Conservation (phyloP, 2,329 filamentous ascomycete species). For the Aspergillus piperis region DNA sequence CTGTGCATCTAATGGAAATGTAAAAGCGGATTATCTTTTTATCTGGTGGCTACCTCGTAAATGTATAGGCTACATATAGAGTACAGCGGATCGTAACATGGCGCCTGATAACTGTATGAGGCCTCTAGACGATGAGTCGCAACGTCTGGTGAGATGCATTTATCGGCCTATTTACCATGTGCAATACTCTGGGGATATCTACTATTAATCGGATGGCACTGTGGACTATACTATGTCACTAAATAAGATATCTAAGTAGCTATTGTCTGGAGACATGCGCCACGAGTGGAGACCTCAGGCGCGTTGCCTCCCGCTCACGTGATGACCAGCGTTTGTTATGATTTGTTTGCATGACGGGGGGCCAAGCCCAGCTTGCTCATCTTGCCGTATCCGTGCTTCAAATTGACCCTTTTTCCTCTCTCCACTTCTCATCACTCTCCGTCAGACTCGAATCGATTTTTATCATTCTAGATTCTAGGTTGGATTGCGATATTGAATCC, state of each 20-base stretch:
- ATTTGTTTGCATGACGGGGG: not conserved
- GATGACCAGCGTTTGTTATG: not conserved
- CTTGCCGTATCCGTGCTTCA: not conserved
- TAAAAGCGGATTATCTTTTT: not conserved
- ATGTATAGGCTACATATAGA: not conserved
- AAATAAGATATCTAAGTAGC: too few species aligned
- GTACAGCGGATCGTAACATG: not conserved
- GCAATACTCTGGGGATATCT: too few species aligned
- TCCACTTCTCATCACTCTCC: not conserved
- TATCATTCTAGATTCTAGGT: not conserved
- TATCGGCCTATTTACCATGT: too few species aligned
- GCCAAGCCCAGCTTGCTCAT: not conserved
- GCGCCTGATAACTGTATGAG: too few species aligned
- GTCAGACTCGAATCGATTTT: not conserved
- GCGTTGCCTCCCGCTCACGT: not conserved
- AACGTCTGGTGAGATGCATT: too few species aligned
- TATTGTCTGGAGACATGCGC: not conserved
- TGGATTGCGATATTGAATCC: not conserved
- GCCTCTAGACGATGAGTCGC: too few species aligned
- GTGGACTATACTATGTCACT: too few species aligned
- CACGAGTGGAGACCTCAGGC: not conserved
- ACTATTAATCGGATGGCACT: too few species aligned
- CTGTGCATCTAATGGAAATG: conserved; percentile 4
- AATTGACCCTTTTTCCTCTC: not conserved
- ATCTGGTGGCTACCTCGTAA: not conserved